A percentile compares a stretch with the other conserved stretches of the same genome.
Conservation (phyloP, 2,329 filamentous ascomycete genomes). For the Penicillium sp. region DNA sequence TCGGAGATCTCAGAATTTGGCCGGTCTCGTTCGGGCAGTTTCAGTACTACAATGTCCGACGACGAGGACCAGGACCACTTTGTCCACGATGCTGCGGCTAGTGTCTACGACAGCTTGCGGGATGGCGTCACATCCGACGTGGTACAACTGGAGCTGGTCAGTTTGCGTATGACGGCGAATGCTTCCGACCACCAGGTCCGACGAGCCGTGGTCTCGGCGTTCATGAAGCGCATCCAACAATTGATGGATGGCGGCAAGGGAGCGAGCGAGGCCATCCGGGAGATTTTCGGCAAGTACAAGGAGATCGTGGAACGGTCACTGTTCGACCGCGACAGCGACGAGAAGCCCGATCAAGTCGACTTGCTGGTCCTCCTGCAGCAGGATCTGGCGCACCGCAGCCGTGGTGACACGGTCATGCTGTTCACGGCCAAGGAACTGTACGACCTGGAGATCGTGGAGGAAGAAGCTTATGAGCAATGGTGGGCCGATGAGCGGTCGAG, state of each 20-base stretch:
- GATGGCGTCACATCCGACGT: conserved; percentile 65
- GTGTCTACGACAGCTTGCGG: conserved; percentile 75
- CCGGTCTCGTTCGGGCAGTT: conserved; percentile 66
- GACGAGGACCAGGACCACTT: conserved; percentile 57
- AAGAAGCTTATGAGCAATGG: conserved; percentile 81
- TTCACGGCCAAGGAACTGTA: conserved; percentile 78
- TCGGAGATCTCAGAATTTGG: conserved; percentile 48
- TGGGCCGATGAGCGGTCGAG: conserved; percentile 67
- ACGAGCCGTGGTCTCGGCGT: conserved; percentile 72
- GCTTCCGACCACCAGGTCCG: conserved; percentile 84
- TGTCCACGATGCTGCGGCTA: conserved; percentile 76
- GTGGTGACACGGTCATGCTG: conserved; percentile 61
- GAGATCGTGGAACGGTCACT: conserved; percentile 52
- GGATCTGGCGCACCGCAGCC: conserved; percentile 59
- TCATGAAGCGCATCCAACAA: conserved; percentile 70
- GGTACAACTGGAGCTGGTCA: conserved; percentile 87
- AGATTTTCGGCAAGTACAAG: conserved; percentile 57
- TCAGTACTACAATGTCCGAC: too few species aligned
- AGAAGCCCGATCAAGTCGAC: conserved; percentile 67
- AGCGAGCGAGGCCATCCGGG: conserved; percentile 56
- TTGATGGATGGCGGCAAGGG: conserved; percentile 53
- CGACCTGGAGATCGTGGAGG: conserved; percentile 72
- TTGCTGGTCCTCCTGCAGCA: conserved; percentile 74
- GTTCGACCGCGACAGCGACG: conserved; percentile 46
- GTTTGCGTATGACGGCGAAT: conserved; percentile 80